Percentiles rank a stretch among this genome's conserved stretches.
These are phyloP conservation scores for Saccharomyces kudriavzevii DNA, from an alignment of 805 yeast species.

Conservation along the genomic window DNA sequence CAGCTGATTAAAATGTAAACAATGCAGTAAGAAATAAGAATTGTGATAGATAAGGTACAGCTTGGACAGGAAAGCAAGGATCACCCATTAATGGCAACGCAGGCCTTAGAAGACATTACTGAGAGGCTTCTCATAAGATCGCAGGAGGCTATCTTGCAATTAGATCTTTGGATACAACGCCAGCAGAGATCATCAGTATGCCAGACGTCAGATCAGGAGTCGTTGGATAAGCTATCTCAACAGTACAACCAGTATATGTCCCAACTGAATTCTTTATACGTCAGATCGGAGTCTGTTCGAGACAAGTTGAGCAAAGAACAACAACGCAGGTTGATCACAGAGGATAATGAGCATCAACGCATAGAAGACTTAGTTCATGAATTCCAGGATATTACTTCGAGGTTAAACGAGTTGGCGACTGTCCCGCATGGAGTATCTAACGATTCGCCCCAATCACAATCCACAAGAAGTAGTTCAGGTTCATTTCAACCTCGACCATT, in stretches of 20 bases:
- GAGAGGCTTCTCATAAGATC: constrained; percentile 22
- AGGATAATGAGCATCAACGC: constrained; percentile 7
- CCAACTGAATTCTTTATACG: constrained; percentile 22
- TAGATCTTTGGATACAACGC: constrained; percentile 24
- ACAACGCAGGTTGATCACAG: neutral
- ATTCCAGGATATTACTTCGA: constrained; percentile 20
- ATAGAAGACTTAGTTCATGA: constrained; percentile 22
- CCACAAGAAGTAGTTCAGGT: constrained; percentile 10
- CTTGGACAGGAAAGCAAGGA: neutral
- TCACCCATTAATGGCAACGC: constrained; percentile 2
- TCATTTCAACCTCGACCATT: constrained; percentile 24
- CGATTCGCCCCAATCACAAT: constrained; percentile 13
- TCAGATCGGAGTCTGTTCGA: constrained; percentile 18
- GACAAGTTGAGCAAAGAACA: constrained; percentile 12
- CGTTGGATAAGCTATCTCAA: constrained; percentile 6
- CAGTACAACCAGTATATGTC: constrained; percentile 19
- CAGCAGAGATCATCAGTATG: constrained; percentile 10
- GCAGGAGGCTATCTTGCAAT: constrained; percentile 25
- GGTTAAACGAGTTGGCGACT: constrained; percentile 19
- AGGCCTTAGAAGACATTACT: constrained; percentile 18
- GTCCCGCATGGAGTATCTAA: constrained; percentile 3
- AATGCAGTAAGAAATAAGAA: neutral
- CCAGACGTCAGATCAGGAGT: constrained; percentile 1
- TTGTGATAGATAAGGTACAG: neutral
- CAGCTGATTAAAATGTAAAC: neutral